Evolutionary conservation across 306 rosid genomes (phyloP).

Genomic region (Psophocarpus tetragonolobus): DNA sequence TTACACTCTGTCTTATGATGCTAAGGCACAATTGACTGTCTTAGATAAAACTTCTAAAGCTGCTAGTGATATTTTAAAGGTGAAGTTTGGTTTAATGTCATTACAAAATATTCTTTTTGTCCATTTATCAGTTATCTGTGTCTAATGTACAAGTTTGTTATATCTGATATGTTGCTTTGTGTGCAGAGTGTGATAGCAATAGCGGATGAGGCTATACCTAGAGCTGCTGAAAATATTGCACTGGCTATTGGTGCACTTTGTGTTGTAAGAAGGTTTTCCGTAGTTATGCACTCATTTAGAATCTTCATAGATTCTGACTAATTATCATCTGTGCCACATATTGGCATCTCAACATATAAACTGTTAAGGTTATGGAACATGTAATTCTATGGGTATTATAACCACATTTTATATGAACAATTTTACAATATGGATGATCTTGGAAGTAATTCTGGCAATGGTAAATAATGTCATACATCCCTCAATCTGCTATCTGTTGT

Average conservation of each 20-base stretch:
- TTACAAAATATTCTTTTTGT: constrained; percentile 26
- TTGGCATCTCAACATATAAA: constrained; percentile 23
- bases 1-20: constrained; percentile 49
- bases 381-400: constrained; percentile 13
- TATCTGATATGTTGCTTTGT: constrained; percentile 33
- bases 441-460: constrained; percentile 27
- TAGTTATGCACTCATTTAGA: constrained; percentile 19
- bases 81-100: constrained; percentile 33
- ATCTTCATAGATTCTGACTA: constrained; percentile 23
- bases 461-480: constrained; percentile 20
- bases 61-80: constrained; percentile 82
- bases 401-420: background rate
- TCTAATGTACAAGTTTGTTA: constrained; percentile 12
- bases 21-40: constrained; percentile 53
- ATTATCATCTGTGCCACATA: constrained; percentile 9
- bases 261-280: constrained; percentile 59
- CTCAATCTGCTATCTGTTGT: background rate
- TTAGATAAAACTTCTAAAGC: constrained; percentile 75
- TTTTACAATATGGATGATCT: constrained; percentile 32
- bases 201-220: constrained; percentile 79
- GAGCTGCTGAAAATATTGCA: constrained; percentile 93
- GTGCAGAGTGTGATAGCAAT: constrained; percentile 66
- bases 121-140: constrained; percentile 16
- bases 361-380: constrained; percentile 19
- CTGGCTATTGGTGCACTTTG: constrained; percentile 94